Conservation (phyloP, 2,329 filamentous ascomycete species). For the Colletotrichum lini region DNA sequence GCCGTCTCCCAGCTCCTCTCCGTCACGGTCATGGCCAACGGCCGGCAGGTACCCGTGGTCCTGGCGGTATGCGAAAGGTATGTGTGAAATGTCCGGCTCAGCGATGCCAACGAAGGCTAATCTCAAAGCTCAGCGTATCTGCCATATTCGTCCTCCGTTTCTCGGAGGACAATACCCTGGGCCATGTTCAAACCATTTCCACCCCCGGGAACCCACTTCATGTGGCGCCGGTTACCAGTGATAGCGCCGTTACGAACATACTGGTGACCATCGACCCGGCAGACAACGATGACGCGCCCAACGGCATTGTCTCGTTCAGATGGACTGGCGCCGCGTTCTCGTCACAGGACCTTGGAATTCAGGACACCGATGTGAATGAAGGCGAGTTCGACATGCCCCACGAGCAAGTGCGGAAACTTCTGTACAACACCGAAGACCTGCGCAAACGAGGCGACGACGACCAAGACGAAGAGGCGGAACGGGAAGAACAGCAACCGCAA, state of each 20-base stretch:
- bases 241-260: constrained; percentile 49
- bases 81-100: constrained; percentile 47
- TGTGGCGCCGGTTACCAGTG: constrained; percentile 51
- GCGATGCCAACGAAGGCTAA: constrained; percentile 42
- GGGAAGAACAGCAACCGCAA: constrained; percentile 46
- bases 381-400: constrained; percentile 53
- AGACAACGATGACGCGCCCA: constrained; percentile 43
- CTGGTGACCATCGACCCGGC: constrained; percentile 58
- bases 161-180: constrained; percentile 61
- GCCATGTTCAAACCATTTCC: constrained; percentile 63
- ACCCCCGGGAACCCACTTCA: constrained; percentile 78
- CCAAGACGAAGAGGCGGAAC: constrained; percentile 44
- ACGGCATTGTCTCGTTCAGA: constrained; percentile 45
- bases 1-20: constrained; percentile 63
- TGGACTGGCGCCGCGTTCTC: constrained; percentile 43
- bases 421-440: constrained; percentile 64
- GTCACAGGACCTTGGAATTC: constrained; percentile 30
- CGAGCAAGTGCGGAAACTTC: constrained; percentile 57
- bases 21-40: constrained; percentile 43
- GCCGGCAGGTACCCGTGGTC: constrained; percentile 45
- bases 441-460: constrained; percentile 58
- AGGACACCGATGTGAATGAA: constrained; percentile 27
- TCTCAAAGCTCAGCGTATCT: constrained; percentile 59
- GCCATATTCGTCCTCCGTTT: constrained; percentile 78
- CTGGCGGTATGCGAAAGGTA: constrained; percentile 62